Percentiles rank a stretch among this genome's conserved stretches.
Evolutionary conservation across 2,329 filamentous ascomycete genomes (phyloP).

Genomic region (Colletotrichum theobromicola): DNA sequence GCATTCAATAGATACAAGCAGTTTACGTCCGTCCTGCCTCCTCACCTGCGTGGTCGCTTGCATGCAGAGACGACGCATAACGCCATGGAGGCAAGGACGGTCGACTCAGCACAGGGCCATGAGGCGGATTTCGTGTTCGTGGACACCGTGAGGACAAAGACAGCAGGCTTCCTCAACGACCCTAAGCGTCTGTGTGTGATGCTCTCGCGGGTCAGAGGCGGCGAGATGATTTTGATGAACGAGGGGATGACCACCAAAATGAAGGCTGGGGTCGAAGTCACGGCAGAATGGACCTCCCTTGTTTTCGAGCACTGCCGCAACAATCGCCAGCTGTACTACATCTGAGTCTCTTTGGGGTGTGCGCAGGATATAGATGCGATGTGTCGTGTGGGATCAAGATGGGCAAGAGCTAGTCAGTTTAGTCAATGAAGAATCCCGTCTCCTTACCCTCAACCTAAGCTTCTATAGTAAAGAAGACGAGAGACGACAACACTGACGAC

Average conservation of each 20-base stretch:
- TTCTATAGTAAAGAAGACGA: not conserved
- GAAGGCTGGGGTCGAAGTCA: not conserved
- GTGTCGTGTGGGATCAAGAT: not conserved
- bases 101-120: slow-evolving; percentile 51
- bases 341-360: slow-evolving; percentile 24
- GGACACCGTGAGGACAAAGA: slow-evolving; percentile 47
- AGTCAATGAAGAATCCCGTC: not conserved
- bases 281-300: slow-evolving; percentile 11
- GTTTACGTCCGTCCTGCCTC: not conserved
- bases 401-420: not conserved
- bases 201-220: slow-evolving; percentile 48
- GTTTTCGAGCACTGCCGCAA: slow-evolving; percentile 6
- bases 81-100: slow-evolving; percentile 35
- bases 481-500: not conserved
- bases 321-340: not conserved
- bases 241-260: slow-evolving; percentile 33
- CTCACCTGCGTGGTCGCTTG: not conserved
- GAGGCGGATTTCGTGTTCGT: slow-evolving; percentile 54
- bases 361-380: slow-evolving; percentile 16
- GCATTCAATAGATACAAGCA: slow-evolving; percentile 39
- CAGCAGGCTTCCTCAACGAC: slow-evolving; percentile 47
- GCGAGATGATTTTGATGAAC: slow-evolving; percentile 52
- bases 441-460: not conserved
- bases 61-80: not conserved
- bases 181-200: slow-evolving; percentile 50